These are phyloP conservation scores for Cladobotryum mycophilum DNA, from an alignment of 2,329 filamentous ascomycete species.

Conservation along the genomic window DNA sequence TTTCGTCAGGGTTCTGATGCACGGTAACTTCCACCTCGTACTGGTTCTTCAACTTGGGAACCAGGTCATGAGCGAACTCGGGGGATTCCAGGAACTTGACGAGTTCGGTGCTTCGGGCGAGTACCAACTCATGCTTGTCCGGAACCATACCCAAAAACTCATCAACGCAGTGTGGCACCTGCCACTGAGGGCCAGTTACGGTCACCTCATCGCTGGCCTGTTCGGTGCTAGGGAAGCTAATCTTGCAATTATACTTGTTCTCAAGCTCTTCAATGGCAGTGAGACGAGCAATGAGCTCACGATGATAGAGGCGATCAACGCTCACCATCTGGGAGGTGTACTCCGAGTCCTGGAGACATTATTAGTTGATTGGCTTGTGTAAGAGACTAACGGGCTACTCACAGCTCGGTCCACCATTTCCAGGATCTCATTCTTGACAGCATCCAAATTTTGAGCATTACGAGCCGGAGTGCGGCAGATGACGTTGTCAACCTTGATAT, in stretches of 20 bases:
- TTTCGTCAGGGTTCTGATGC: conserved; percentile 55
- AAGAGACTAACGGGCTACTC: conserved; percentile 29
- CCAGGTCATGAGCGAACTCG: conserved; percentile 73
- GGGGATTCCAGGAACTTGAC: conserved; percentile 75
- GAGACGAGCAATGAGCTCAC: conserved; percentile 83
- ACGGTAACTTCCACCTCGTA: conserved; percentile 85
- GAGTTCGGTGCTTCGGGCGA: conserved; percentile 69
- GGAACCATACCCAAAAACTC: conserved; percentile 97
- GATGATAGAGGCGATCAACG: conserved; percentile 91
- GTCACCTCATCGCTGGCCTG: conserved; percentile 94
- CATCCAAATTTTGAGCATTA: conserved; percentile 91
- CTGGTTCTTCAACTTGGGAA: conserved; percentile 79
- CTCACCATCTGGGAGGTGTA: conserved; percentile 91
- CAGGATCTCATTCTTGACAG: conserved; percentile 98
- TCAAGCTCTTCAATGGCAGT: conserved; percentile 89
- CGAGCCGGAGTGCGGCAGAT: conserved; percentile 96
- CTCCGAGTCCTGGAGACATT: conserved; percentile 67
- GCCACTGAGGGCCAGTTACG: conserved; percentile 94
- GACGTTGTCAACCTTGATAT: conserved; percentile 97
- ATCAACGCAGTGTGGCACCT: conserved; percentile 94
- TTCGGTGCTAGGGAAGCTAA: conserved; percentile 95
- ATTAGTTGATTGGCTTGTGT: conserved; percentile 4
- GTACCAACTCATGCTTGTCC: conserved; percentile 85
- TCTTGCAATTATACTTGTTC: conserved; percentile 99
- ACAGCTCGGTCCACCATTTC: conserved; percentile 97